A percentile compares a stretch with the other conserved stretches of the same genome.
Conservation (phyloP, 1,284 basidiomycete genomes). For the Moesziomyces globuligerus region DNA sequence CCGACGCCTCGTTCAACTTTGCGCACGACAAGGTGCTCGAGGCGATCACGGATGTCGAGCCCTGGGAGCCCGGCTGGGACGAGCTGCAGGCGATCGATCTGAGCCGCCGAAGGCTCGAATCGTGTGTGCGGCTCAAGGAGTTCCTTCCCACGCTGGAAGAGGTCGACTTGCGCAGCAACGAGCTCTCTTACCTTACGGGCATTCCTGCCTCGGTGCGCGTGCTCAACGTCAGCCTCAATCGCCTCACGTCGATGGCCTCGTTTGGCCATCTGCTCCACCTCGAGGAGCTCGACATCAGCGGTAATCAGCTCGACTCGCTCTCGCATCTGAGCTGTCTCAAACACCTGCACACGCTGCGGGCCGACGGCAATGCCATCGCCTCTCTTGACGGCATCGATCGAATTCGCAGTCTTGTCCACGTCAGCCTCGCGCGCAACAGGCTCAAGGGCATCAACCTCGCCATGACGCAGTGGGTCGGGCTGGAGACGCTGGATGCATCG, state of each 20-base stretch:
- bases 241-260: constrained; percentile 85
- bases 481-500: constrained; percentile 85
- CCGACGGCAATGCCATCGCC: constrained; percentile 82
- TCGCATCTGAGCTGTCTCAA: constrained; percentile 47
- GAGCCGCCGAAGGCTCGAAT: constrained; percentile 81
- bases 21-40: constrained; percentile 89
- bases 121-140: constrained; percentile 90
- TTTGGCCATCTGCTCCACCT: constrained; percentile 87
- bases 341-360: constrained; percentile 86
- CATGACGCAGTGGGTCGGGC: constrained; percentile 51
- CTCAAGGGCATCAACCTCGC: constrained; percentile 74
- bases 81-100: constrained; percentile 80
- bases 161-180: constrained; percentile 73
- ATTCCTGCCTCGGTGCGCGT: constrained; percentile 55
- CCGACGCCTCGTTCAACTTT: constrained; percentile 91
- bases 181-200: constrained; percentile 59
- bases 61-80: constrained; percentile 96
- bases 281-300: constrained; percentile 88
- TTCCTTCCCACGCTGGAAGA: constrained; percentile 87
- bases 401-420: constrained; percentile 74
- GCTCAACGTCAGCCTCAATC: constrained; percentile 61
- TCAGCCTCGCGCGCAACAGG: constrained; percentile 82
- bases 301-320: constrained; percentile 82
- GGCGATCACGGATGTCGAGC: constrained; percentile 92
- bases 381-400: constrained; percentile 81